Conservation (phyloP, 2,329 filamentous ascomycete species). For the Aureobasidium sp. region DNA sequence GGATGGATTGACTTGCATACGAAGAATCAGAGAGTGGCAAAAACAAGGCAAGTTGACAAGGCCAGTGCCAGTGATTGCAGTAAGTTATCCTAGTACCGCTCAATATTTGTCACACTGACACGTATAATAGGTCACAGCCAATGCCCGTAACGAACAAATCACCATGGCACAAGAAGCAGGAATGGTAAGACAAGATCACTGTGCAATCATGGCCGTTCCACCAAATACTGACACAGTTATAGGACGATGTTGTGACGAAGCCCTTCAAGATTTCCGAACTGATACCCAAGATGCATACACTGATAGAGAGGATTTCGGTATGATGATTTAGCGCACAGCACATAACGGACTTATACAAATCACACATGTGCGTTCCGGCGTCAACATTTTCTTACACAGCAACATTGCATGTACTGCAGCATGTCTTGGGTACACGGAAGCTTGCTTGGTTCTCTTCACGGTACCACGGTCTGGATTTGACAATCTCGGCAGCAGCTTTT, state of each 20-base stretch:
- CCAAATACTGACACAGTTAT: neutral
- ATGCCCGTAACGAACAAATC: conserved; percentile 67
- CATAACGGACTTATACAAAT: neutral
- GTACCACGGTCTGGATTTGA: too few species aligned
- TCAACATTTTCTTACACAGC: neutral
- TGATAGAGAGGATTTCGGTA: conserved; percentile 13
- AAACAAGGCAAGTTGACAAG: conserved; percentile 49
- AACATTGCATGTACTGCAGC: neutral
- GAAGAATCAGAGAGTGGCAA: conserved; percentile 60
- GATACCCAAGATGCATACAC: conserved; percentile 16
- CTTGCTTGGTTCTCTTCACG: too few species aligned
- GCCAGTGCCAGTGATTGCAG: conserved; percentile 68
- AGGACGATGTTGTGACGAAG: conserved; percentile 14
- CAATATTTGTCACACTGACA: neutral
- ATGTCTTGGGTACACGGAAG: too few species aligned
- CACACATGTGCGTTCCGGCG: neutral
- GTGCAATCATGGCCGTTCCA: too few species aligned
- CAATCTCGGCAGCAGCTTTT: too few species aligned
- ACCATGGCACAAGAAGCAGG: conserved; percentile 62
- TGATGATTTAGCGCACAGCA: neutral
- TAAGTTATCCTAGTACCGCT: conserved; percentile 37
- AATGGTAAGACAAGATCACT: conserved; percentile 34
- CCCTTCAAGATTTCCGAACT: conserved; percentile 17
- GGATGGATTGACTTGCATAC: conserved; percentile 68
- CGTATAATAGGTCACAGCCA: conserved; percentile 50